These are phyloP conservation scores for Talaromyces trachyspermus DNA, from an alignment of 495 filamentous ascomycete species.

Conservation along the genomic window DNA sequence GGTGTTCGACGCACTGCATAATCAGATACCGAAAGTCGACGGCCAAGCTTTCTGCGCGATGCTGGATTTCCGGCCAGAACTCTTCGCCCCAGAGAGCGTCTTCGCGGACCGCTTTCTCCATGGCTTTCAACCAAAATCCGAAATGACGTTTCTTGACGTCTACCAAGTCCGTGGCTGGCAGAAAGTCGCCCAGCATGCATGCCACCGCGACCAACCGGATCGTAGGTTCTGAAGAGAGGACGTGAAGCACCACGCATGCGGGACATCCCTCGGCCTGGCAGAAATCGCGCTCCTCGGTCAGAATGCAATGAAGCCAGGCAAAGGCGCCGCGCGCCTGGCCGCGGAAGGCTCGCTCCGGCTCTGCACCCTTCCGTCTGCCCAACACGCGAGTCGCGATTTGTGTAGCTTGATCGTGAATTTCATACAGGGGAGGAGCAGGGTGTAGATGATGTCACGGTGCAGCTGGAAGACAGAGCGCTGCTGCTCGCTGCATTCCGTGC, in stretches of 20 bases:
- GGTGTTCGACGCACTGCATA: slow-evolving; percentile 44
- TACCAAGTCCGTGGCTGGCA: slow-evolving; percentile 18
- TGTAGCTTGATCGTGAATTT: slow-evolving; percentile 47
- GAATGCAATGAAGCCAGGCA: slow-evolving; percentile 54
- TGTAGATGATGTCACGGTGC: slow-evolving; percentile 56
- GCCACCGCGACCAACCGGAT: slow-evolving; percentile 52
- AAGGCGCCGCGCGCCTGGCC: slow-evolving; percentile 53
- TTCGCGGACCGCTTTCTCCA: slow-evolving; percentile 44
- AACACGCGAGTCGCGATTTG: slow-evolving; percentile 41
- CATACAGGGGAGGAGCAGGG: slow-evolving; percentile 50
- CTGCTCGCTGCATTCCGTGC: slow-evolving; percentile 26
- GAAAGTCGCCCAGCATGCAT: slow-evolving; percentile 40
- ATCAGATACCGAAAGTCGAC: slow-evolving; percentile 48
- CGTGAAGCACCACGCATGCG: slow-evolving; percentile 46
- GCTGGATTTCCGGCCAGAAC: slow-evolving; percentile 48
- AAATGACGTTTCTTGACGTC: slow-evolving; percentile 22
- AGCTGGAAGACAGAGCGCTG: slow-evolving; percentile 44
- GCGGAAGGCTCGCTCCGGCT: slow-evolving; percentile 52
- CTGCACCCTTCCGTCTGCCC: slow-evolving; percentile 36
- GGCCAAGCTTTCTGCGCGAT: slow-evolving; percentile 42
- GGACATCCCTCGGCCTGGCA: slow-evolving; percentile 50
- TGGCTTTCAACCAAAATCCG: slow-evolving; percentile 46
- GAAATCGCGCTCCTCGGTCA: slow-evolving; percentile 52
- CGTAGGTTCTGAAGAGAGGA: slow-evolving; percentile 50
- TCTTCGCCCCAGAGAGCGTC: slow-evolving; percentile 52